Percentiles rank a stretch among this genome's conserved stretches.
phyloP scores from a whole-genome alignment of 1,284 basidiomycete genomes.

The Meripilus lineatus region DNA sequence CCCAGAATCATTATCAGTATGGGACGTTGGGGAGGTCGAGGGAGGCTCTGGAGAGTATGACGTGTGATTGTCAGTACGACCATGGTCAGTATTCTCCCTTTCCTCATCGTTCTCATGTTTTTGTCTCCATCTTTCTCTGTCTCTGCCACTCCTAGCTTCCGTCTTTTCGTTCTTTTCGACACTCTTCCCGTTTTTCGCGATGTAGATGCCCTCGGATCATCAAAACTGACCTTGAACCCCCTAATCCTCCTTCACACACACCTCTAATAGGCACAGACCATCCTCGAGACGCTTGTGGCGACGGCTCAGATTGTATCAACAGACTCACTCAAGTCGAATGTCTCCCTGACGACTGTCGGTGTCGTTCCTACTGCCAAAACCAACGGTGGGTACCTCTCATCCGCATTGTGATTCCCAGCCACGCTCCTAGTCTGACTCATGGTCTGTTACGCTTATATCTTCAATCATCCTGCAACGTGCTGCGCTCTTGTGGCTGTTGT shows the following conservation, averaged over 20 bases:
- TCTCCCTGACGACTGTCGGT: constrained; percentile 82
- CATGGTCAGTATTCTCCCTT: constrained; percentile 57
- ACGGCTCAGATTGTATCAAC: constrained; percentile 93
- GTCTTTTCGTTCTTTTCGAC: constrained; percentile 5
- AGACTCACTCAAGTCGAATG: constrained; percentile 97
- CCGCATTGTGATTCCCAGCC: neutral
- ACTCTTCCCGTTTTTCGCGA: constrained; percentile 10
- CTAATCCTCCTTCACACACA: constrained; percentile 15
- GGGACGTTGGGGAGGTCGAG: constrained; percentile 82
- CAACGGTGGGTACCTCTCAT: constrained; percentile 76
- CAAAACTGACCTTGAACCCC: too few species aligned
- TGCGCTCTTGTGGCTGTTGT: too few species aligned
- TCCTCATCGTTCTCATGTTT: constrained; percentile 13
- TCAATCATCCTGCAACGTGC: too few species aligned
- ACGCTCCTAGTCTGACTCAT: too few species aligned
- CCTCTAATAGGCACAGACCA: constrained; percentile 47
- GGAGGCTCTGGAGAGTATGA: constrained; percentile 88
- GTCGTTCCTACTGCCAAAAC: constrained; percentile 82
- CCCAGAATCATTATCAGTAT: constrained; percentile 84
- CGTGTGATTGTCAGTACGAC: constrained; percentile 86
- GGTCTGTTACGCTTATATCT: neutral
- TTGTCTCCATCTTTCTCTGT: constrained; percentile 18
- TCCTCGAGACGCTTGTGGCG: constrained; percentile 75
- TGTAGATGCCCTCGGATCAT: too few species aligned
- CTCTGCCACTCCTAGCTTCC: constrained; percentile 3